Conservation (phyloP, 2,329 filamentous ascomycete genomes). For the Lachnellula cervina region DNA sequence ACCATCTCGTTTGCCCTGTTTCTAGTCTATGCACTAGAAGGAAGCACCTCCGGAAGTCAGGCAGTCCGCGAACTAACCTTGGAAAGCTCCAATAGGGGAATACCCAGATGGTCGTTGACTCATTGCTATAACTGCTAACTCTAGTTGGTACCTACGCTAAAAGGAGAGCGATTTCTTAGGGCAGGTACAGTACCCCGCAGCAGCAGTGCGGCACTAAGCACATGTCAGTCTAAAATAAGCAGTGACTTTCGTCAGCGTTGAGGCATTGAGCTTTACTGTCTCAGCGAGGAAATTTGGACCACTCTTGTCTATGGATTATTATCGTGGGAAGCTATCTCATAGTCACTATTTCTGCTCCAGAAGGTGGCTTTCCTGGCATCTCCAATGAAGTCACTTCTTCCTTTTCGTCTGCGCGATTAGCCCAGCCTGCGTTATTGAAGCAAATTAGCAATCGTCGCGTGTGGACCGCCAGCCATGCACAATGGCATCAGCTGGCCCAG, state of each 20-base stretch:
- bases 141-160: background rate
- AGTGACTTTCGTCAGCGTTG: background rate
- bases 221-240: slow-evolving; percentile 4
- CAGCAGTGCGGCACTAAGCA: background rate
- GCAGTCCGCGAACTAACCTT: background rate
- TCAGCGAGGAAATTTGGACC: slow-evolving; percentile 4
- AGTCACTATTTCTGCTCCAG: background rate
- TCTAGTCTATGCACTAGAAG: background rate
- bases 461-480: background rate
- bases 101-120: background rate
- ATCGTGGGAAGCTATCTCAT: slow-evolving; percentile 2
- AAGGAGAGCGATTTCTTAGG: background rate
- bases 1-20: background rate
- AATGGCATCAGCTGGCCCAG: slow-evolving; percentile 8
- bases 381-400: slow-evolving; percentile 1
- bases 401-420: slow-evolving; percentile 3
- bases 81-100: background rate
- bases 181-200: background rate
- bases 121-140: background rate
- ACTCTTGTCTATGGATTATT: background rate
- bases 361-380: slow-evolving; percentile 2
- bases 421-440: background rate
- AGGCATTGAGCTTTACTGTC: slow-evolving; percentile 8
- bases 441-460: background rate
- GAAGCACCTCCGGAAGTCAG: too few species aligned